A percentile compares a stretch with the other conserved stretches of the same genome.
Conservation (phyloP, 257 asterid species). For the Capsicum rhomboideum region DNA sequence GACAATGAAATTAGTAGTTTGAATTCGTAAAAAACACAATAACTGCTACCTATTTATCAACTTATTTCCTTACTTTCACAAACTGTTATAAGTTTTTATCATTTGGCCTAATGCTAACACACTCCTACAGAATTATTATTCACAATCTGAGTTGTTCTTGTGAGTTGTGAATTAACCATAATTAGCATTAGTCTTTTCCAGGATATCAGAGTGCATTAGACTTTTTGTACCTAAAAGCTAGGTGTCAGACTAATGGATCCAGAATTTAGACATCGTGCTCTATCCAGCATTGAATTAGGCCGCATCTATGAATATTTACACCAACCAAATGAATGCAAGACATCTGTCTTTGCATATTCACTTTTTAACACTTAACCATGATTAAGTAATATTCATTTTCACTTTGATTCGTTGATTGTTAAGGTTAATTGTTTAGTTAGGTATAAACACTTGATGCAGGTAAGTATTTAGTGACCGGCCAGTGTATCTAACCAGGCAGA, state of each 20-base stretch:
- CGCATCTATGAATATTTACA: not conserved
- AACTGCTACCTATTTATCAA: not conserved
- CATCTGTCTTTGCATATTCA: not conserved
- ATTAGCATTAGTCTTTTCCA: not conserved
- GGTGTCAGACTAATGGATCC: not conserved
- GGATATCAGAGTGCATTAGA: not conserved
- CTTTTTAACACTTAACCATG: not conserved
- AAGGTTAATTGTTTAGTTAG: too few species aligned
- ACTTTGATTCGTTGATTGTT: not conserved
- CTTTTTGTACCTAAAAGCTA: not conserved
- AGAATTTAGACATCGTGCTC: not conserved
- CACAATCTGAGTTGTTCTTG: not conserved
- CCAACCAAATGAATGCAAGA: not conserved
- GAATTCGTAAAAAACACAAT: not conserved
- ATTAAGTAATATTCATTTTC: not conserved
- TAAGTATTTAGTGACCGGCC: too few species aligned
- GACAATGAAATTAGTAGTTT: not conserved
- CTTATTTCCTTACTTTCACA: too few species aligned
- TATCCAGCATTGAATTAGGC: not conserved
- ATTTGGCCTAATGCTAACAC: not conserved
- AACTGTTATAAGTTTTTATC: not conserved
- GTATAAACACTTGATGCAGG: not conserved
- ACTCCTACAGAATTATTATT: not conserved
- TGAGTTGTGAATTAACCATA: not conserved
- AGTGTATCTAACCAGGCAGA: not conserved